A percentile compares a stretch with the other conserved stretches of the same genome.
Evolutionary conservation across 1,139 yeast species (phyloP).

Genomic region (Hyphopichia buzzinii): DNA sequence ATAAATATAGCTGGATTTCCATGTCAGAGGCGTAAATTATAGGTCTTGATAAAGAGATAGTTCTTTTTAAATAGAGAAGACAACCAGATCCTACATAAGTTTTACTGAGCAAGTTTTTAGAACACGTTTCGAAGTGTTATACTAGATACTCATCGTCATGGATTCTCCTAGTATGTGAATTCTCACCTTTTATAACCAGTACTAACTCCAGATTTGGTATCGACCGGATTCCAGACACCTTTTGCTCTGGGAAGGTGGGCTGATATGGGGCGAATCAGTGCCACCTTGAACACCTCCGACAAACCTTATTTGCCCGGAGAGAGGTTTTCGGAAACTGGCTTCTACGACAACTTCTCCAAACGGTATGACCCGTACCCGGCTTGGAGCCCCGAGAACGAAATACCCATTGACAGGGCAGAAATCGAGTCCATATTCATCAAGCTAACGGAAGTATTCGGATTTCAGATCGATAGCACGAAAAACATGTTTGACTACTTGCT

Average conservation of each 20-base stretch:
- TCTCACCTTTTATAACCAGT: too few species aligned
- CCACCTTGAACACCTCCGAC: conserved; percentile 22
- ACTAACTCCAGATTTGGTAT: conserved; percentile 12
- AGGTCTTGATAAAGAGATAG: too few species aligned
- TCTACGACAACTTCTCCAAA: conserved; percentile 36
- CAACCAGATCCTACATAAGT: too few species aligned
- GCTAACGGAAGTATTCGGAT: conserved; percentile 59
- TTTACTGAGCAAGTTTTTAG: too few species aligned
- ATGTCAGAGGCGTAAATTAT: too few species aligned
- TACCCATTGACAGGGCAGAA: conserved; percentile 61
- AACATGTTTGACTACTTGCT: conserved; percentile 67
- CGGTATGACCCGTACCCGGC: conserved; percentile 57
- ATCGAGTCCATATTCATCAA: conserved; percentile 57
- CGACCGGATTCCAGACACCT: conserved; percentile 46
- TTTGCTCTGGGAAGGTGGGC: conserved; percentile 46
- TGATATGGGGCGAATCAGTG: conserved; percentile 31
- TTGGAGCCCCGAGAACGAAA: conserved; percentile 42
- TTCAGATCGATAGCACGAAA: conserved; percentile 58
- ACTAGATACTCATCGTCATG: too few species aligned
- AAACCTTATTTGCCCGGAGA: conserved; percentile 21
- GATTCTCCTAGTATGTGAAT: neutral
- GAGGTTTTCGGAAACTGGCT: conserved; percentile 38
- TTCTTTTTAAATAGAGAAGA: too few species aligned
- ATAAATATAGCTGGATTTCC: neutral
- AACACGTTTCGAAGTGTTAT: too few species aligned